A percentile compares a stretch with the other conserved stretches of the same genome.
Conservation (phyloP, 495 filamentous ascomycete genomes). For the Tuber umbilicatum region DNA sequence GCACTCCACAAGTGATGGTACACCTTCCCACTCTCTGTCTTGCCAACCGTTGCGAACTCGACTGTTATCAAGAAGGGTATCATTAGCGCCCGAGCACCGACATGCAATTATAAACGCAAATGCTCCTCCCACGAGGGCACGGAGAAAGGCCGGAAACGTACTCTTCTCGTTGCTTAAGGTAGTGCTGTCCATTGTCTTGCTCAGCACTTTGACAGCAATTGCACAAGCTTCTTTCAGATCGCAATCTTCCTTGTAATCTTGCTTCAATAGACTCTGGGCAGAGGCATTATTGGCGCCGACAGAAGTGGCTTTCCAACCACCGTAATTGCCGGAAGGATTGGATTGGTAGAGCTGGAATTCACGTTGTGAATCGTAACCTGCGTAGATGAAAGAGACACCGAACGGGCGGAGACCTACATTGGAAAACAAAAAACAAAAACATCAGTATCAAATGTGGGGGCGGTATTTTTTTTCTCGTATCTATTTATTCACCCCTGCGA, state of each 20-base stretch:
- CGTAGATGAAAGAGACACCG: conserved; percentile 99
- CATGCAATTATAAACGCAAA: neutral
- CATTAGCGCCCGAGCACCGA: conserved; percentile 25
- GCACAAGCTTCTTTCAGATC: conserved; percentile 92
- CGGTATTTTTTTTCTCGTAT: conserved; percentile 9
- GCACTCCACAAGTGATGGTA: conserved; percentile 97
- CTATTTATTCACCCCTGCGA: conserved; percentile 17
- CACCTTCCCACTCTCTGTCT: conserved; percentile 87
- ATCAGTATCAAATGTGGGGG: conserved; percentile 21
- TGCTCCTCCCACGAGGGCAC: conserved; percentile 1
- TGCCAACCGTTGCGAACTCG: conserved; percentile 96
- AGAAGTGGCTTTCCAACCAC: conserved; percentile 97
- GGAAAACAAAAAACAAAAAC: neutral
- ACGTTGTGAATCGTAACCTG: conserved; percentile 86
- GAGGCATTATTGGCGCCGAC: conserved; percentile 97
- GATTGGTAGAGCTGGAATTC: conserved; percentile 99
- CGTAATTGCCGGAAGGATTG: conserved; percentile 99
- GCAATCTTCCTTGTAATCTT: conserved; percentile 98
- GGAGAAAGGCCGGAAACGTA: conserved; percentile 46
- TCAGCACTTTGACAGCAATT: conserved; percentile 96
- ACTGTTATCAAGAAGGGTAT: conserved; percentile 51
- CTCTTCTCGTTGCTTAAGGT: conserved; percentile 99
- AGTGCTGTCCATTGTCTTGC: conserved; percentile 99
- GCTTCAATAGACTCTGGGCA: conserved; percentile 94
- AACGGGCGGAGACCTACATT: conserved; percentile 77